These are phyloP conservation scores for Mycena crocata DNA, from an alignment of 768 basidiomycete species.

Conservation along the genomic window DNA sequence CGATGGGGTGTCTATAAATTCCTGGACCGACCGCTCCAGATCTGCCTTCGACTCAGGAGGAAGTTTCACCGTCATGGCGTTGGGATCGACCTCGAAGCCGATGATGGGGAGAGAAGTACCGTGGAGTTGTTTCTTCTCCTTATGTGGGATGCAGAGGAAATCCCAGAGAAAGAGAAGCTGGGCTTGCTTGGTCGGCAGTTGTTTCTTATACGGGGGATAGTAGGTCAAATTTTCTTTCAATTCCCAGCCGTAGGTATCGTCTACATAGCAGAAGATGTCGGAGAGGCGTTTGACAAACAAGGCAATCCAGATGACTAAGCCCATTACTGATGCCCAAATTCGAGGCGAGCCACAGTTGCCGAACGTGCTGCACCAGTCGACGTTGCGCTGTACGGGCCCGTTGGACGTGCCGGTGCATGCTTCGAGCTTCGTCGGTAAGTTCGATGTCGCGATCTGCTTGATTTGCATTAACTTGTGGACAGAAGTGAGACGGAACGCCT, in stretches of 20 bases:
- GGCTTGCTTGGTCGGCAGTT: slow-evolving; percentile 40
- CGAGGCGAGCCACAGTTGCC: slow-evolving; percentile 1
- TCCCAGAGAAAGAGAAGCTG: slow-evolving; percentile 48
- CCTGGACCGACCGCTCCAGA: no score
- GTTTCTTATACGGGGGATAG: slow-evolving; percentile 26
- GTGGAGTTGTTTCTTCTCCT: slow-evolving; percentile 43
- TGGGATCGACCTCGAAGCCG: slow-evolving; percentile 37
- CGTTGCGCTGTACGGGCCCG: background rate
- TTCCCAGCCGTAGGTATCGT: background rate
- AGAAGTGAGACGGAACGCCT: background rate
- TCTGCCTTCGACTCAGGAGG: no score
- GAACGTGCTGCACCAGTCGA: background rate
- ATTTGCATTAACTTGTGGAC: background rate
- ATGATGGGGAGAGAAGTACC: slow-evolving; percentile 40
- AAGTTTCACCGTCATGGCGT: slow-evolving; percentile 32
- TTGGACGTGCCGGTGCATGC: background rate
- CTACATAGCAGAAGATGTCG: slow-evolving; percentile 3
- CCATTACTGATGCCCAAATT: slow-evolving; percentile 30
- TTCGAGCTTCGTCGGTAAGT: background rate
- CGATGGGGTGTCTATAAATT: background rate
- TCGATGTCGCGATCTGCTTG: slow-evolving; percentile 5
- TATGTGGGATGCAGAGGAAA: slow-evolving; percentile 43
- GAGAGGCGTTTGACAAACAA: slow-evolving; percentile 26
- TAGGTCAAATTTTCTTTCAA: background rate
- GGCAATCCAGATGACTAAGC: slow-evolving; percentile 28